These are phyloP conservation scores for Rhizophora apiculata DNA, from an alignment of 345 rosid genomes.

Conservation along the genomic window DNA sequence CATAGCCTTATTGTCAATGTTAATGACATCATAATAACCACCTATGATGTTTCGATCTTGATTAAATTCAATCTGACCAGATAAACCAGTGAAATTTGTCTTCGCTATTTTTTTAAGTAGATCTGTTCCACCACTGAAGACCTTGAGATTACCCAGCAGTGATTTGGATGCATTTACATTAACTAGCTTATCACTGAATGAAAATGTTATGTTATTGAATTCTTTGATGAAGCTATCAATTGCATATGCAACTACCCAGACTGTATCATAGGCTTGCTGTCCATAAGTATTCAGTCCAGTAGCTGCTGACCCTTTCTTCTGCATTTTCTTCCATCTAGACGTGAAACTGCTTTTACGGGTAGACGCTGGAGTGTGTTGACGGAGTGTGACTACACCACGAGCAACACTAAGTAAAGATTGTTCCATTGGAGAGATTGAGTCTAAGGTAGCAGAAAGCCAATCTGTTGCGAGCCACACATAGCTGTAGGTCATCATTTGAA, in stretches of 20 bases:
- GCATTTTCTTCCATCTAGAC: conserved; percentile 48
- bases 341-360: conserved; percentile 40
- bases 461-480: conserved; percentile 87
- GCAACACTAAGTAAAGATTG: conserved; percentile 28
- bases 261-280: conserved; percentile 77
- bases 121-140: conserved; percentile 54
- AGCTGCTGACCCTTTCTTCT: conserved; percentile 36
- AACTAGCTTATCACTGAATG: conserved; percentile 36
- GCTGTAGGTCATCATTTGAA: conserved; percentile 63
- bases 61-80: conserved; percentile 59
- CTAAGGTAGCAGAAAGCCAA: conserved; percentile 81
- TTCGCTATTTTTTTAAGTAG: conserved; percentile 49
- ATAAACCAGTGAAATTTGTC: conserved; percentile 69
- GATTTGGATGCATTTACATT: conserved; percentile 25
- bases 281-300: conserved; percentile 59
- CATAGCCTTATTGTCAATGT: conserved; percentile 41
- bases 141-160: conserved; percentile 48
- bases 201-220: conserved; percentile 53
- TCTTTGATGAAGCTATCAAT: conserved; percentile 49
- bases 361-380: conserved; percentile 66
- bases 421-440: conserved; percentile 43
- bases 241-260: conserved; percentile 71
- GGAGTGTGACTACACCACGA: conserved; percentile 67
- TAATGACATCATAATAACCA: conserved; percentile 71
- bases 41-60: conserved; percentile 43